Evolutionary conservation across 352 stramenopile species (phyloP).

Genomic region (Pythium grandisporangium): DNA sequence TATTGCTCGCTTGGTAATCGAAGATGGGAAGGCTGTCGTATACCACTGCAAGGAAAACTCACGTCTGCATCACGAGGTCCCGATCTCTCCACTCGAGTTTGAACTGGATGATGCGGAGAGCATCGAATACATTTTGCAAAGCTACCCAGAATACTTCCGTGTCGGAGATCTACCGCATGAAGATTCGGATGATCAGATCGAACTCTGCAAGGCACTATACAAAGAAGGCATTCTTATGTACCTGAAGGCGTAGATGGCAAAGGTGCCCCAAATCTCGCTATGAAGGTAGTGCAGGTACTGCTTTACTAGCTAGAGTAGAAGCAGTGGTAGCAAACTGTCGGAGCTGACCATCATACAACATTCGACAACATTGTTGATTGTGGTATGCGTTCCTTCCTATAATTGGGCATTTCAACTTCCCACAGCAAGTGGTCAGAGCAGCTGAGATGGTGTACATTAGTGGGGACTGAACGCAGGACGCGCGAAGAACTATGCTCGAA

Average conservation of each 20-base stretch:
- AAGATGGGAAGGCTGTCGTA: conserved; percentile 65
- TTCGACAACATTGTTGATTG: no score
- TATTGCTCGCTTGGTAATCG: conserved; percentile 62
- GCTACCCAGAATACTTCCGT: conserved; percentile 70
- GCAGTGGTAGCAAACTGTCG: no score
- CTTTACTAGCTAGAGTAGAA: no score
- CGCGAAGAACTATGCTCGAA: no score
- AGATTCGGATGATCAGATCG: conserved; percentile 61
- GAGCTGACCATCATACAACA: no score
- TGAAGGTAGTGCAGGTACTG: no score
- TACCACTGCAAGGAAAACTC: conserved; percentile 81
- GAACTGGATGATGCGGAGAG: conserved; percentile 74
- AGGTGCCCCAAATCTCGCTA: no score
- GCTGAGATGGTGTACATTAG: no score
- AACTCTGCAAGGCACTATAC: conserved; percentile 60
- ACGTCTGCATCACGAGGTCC: conserved; percentile 59
- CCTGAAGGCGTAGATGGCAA: conserved; percentile 36
- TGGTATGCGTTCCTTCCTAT: no score
- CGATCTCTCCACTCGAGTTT: conserved; percentile 66
- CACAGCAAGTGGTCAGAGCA: no score
- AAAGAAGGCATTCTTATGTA: conserved; percentile 73
- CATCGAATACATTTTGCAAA: conserved; percentile 67
- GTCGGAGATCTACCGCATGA: conserved; percentile 71
- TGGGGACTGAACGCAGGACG: no score
- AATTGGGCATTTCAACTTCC: no score